phyloP scores from a whole-genome alignment of 768 basidiomycete genomes.

The Kwoniella dendrophila region DNA sequence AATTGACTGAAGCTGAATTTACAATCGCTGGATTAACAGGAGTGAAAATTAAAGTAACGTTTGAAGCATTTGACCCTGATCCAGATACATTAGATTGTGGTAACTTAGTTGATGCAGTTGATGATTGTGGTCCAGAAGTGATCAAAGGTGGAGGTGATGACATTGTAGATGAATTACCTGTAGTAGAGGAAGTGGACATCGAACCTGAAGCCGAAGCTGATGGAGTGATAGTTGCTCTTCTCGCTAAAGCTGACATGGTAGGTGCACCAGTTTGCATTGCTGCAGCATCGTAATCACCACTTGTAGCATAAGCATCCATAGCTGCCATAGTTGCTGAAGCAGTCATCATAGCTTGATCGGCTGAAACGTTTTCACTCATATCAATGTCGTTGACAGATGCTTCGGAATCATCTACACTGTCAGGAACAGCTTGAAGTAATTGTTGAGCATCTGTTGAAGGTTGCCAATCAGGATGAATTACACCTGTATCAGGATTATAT shows the following conservation, averaged over 20 bases:
- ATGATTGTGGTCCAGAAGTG: constrained; percentile 19
- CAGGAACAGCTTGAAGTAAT: constrained; percentile 30
- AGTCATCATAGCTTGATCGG: not conserved
- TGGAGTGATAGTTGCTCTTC: constrained; percentile 58
- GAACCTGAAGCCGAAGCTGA: too few relatives aligned
- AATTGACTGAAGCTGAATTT: constrained; percentile 19
- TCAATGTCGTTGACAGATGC: constrained; percentile 50
- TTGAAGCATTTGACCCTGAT: constrained; percentile 21
- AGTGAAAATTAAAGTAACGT: constrained; percentile 45
- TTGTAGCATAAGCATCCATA: too few relatives aligned
- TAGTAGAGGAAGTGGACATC: too few relatives aligned
- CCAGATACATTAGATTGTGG: constrained; percentile 14
- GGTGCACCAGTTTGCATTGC: too few relatives aligned
- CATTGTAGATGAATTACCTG: constrained; percentile 25
- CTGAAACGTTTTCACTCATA: constrained; percentile 1
- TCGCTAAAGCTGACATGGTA: too few relatives aligned
- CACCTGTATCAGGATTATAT: constrained; percentile 61
- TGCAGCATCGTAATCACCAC: too few relatives aligned
- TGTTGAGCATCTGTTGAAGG: constrained; percentile 28
- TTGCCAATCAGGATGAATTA: constrained; percentile 64
- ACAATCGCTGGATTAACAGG: constrained; percentile 33
- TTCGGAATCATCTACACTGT: constrained; percentile 24
- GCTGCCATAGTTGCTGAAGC: constrained; percentile 54
- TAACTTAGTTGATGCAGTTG: constrained; percentile 25
- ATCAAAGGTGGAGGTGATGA: constrained; percentile 47